Base-by-base conservation (phyloP, 495 filamentous ascomycete genomes). In the Aspergillus haitiensis region DNA sequence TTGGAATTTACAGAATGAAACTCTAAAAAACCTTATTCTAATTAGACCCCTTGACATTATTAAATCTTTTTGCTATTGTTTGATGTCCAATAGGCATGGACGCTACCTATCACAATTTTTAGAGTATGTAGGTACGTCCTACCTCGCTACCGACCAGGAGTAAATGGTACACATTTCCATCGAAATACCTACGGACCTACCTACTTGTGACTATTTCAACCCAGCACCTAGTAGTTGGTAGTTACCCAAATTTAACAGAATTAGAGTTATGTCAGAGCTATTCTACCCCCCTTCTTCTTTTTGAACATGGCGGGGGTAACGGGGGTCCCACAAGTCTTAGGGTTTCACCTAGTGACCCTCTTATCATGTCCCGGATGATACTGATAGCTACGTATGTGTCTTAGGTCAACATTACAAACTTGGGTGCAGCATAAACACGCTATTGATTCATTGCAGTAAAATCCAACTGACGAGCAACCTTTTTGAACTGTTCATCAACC, bases 391-490 rank as follows among this genome's bases (percentile, higher is more conserved):
- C 3, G 3, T 1, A 3, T 27, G 21, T 27, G 3, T 27, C 21
- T 27, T 1, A 27, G 21, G 21, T 27, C 21, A 27, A 27, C 21
- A 27, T 27, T 47, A 47, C 16, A 47, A 47, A 6, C 15, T 47
- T 5, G 10, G 27, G 21, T 18, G 6, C 16, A 18, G 15, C 16
- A 18, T 16, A 27, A 15, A 12, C 16, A 15, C 52, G 50, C 31
- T 58, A 64, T 57, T 58, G 75, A 76, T 85, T 73, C 79, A 84
- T 67, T 13, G 72, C 78, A 5, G 84, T 63, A 54, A 98, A 98
- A 72, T 97, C 88, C 65, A 98, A 72, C 71, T 89, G 94, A 63
- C 93, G 82, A 35, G 95, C 92, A 31, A 97, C 90, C 67, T 89
- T 90, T 63, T 84, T 71, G 72, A 81, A 77, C 66, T 83, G 74